These are phyloP conservation scores for Rhizopogon salebrosus DNA, from an alignment of 768 basidiomycete species.

Conservation along the genomic window DNA sequence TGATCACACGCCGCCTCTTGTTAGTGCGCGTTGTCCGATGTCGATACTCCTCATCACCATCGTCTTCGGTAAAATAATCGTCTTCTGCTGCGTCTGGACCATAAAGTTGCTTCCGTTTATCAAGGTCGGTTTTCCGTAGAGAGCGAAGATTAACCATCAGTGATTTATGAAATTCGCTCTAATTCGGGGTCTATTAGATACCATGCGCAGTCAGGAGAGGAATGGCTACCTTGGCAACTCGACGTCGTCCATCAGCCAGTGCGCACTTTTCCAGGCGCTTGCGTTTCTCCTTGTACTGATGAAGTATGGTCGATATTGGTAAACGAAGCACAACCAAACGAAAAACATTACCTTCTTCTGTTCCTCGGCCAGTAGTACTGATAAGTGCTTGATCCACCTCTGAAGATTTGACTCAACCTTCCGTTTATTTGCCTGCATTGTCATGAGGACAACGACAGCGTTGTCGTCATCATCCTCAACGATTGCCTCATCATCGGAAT, in stretches of 20 bases:
- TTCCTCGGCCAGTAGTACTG: constrained; percentile 56
- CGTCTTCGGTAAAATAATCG: constrained; percentile 28
- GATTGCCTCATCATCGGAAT: constrained; percentile 66
- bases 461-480: constrained; percentile 32
- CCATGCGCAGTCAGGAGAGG: background rate
- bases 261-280: constrained; percentile 43
- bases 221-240: constrained; percentile 50
- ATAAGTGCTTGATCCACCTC: constrained; percentile 65
- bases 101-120: constrained; percentile 41
- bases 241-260: constrained; percentile 41
- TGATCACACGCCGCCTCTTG: constrained; percentile 26
- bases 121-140: constrained; percentile 55
- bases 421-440: constrained; percentile 30
- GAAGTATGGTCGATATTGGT: background rate
- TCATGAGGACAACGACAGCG: constrained; percentile 24
- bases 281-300: constrained; percentile 61
- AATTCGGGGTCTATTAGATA: background rate
- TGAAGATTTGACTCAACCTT: constrained; percentile 45
- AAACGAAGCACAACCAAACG: constrained; percentile 1
- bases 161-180: constrained; percentile 71
- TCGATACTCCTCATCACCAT: constrained; percentile 26
- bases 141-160: constrained; percentile 51
- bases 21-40: constrained; percentile 24
- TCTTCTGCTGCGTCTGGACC: constrained; percentile 34
- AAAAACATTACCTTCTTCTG: constrained; percentile 54